Percentiles rank a stretch among this genome's conserved stretches.
phyloP scores from a whole-genome alignment of 2,329 filamentous ascomycete genomes.

The Neodidymelliopsis sp. region DNA sequence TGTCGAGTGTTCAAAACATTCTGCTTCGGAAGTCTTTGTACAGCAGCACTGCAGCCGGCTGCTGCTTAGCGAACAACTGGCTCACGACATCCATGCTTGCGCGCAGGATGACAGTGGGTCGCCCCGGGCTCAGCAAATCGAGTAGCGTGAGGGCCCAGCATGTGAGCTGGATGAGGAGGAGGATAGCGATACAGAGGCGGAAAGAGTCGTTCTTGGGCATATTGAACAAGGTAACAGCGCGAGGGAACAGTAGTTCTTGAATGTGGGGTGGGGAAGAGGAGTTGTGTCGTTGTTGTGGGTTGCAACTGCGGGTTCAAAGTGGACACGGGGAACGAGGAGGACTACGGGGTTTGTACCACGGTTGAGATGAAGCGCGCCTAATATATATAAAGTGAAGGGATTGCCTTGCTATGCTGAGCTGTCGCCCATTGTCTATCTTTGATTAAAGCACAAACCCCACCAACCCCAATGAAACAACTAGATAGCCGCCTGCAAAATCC shows the following conservation, averaged over 20 bases:
- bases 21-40: slow-evolving; percentile 28
- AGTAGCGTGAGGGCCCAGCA: slow-evolving; percentile 43
- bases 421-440: too few species aligned
- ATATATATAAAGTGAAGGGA: slow-evolving; percentile 10
- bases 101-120: slow-evolving; percentile 32
- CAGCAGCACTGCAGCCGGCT: slow-evolving; percentile 25
- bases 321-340: slow-evolving; percentile 8
- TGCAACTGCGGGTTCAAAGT: background rate
- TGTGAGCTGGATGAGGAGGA: slow-evolving; percentile 40
- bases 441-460: too few species aligned
- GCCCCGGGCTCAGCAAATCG: slow-evolving; percentile 41
- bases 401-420: slow-evolving; percentile 12
- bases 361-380: slow-evolving; percentile 6
- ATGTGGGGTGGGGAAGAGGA: too few species aligned
- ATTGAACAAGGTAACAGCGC: too few species aligned
- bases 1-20: slow-evolving; percentile 11
- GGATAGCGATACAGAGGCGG: slow-evolving; percentile 38
- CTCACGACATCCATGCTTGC: slow-evolving; percentile 26
- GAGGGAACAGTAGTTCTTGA: too few species aligned
- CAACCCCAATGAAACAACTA: too few species aligned
- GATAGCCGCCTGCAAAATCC: slow-evolving; percentile 8
- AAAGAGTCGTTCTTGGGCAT: slow-evolving; percentile 41
- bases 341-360: slow-evolving; percentile 3
- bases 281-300: background rate
- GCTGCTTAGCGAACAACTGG: slow-evolving; percentile 26